These are phyloP conservation scores for Trichoderma asperellum DNA, from an alignment of 2,329 filamentous ascomycete genomes.

Conservation along the genomic window DNA sequence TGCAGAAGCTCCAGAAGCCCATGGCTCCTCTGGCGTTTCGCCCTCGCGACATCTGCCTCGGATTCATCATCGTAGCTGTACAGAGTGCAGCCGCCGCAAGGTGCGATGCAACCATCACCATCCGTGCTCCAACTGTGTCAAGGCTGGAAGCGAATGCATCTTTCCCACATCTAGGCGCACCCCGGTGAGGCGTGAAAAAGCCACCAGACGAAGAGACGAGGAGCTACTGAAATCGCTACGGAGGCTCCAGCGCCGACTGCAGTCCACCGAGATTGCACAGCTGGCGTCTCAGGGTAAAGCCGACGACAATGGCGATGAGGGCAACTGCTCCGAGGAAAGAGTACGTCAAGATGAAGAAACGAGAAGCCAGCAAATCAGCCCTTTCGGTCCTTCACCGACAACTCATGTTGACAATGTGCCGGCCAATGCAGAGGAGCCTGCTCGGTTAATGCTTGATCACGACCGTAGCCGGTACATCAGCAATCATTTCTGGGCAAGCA, in stretches of 20 bases:
- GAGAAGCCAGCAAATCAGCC: too few relatives aligned
- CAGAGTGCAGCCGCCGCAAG: background rate
- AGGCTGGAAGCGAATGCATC: slow-evolving; percentile 2
- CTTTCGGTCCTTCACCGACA: too few relatives aligned
- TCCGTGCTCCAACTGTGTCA: slow-evolving; percentile 3
- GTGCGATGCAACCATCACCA: slow-evolving; percentile 7
- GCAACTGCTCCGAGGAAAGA: too few relatives aligned
- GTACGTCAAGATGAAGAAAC: too few relatives aligned
- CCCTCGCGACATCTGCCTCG: too few relatives aligned
- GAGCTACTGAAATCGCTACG: too few relatives aligned
- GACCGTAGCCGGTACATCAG: background rate
- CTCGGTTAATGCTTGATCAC: slow-evolving; percentile 6
- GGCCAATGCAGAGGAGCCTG: background rate
- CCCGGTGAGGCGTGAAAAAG: slow-evolving; percentile 2
- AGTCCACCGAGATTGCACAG: too few relatives aligned
- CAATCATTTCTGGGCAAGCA: slow-evolving; percentile 7
- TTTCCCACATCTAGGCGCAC: slow-evolving; percentile 5
- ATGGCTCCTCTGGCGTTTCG: too few relatives aligned
- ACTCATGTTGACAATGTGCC: background rate
- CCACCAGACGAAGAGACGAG: background rate
- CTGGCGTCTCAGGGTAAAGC: too few relatives aligned
- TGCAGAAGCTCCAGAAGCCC: too few relatives aligned
- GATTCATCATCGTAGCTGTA: background rate
- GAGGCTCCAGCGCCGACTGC: too few relatives aligned
- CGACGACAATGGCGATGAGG: too few relatives aligned